Evolutionary conservation across 2,329 filamentous ascomycete species (phyloP).

Genomic region (Talaromyces rugulosus): DNA sequence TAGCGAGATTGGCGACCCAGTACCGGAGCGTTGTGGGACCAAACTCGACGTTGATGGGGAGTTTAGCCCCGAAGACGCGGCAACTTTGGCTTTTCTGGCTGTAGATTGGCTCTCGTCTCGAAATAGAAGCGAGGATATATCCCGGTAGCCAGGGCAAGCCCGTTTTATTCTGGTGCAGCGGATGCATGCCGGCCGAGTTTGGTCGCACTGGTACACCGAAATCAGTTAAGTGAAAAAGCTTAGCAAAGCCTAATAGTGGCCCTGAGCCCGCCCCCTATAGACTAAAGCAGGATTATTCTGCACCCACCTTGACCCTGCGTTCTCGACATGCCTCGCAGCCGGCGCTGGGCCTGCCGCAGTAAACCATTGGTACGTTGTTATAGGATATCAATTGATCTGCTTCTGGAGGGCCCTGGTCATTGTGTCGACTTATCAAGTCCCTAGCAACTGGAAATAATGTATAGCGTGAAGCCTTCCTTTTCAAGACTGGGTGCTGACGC

Average conservation of each 20-base stretch:
- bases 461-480: too few species aligned
- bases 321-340: slow-evolving; percentile 31
- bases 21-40: slow-evolving; percentile 18
- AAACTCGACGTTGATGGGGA: neutral
- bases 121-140: slow-evolving; percentile 62
- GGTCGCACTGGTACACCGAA: slow-evolving; percentile 51
- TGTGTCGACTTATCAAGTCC: too few species aligned
- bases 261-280: too few species aligned
- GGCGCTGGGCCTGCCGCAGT: slow-evolving; percentile 30
- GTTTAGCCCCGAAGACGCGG: neutral
- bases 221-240: slow-evolving; percentile 1
- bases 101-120: slow-evolving; percentile 63
- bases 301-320: slow-evolving; percentile 26
- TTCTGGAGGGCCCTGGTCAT: too few species aligned
- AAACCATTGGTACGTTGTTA: slow-evolving; percentile 21
- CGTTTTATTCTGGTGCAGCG: slow-evolving; percentile 59
- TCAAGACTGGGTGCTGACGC: too few species aligned
- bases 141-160: slow-evolving; percentile 60
- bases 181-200: slow-evolving; percentile 56
- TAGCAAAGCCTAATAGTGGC: neutral
- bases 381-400: too few species aligned
- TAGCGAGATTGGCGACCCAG: too few species aligned
- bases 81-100: slow-evolving; percentile 48
- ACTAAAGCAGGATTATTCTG: slow-evolving; percentile 12
- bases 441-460: too few species aligned